Conservation (phyloP, 495 filamentous ascomycete genomes). For the Lasiosphaeriaceae sp. region DNA sequence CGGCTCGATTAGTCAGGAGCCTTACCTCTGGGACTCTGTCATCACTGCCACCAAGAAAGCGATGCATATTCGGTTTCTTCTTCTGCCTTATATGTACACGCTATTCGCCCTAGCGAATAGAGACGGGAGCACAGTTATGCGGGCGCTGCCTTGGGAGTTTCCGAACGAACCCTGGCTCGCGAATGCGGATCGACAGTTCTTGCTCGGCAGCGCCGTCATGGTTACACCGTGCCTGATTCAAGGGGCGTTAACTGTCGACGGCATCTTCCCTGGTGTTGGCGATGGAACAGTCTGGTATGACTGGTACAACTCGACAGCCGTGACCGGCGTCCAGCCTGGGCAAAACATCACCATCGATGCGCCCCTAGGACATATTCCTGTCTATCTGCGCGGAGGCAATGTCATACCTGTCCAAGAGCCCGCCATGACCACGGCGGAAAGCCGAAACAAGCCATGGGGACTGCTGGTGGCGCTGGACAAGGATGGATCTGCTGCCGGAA, state of each 20-base stretch:
- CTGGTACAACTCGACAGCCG: conserved; percentile 63
- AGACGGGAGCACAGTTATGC: conserved; percentile 71
- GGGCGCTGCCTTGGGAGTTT: conserved; percentile 81
- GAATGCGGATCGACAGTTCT: conserved; percentile 66
- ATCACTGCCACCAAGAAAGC: conserved; percentile 61
- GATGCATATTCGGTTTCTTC: conserved; percentile 68
- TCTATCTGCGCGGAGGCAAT: conserved; percentile 68
- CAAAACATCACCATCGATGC: conserved; percentile 71
- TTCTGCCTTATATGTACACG: conserved; percentile 83
- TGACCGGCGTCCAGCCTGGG: conserved; percentile 49
- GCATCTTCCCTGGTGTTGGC: conserved; percentile 71
- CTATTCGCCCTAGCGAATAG: conserved; percentile 66
- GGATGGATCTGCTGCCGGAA: conserved; percentile 57
- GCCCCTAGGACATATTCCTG: conserved; percentile 74
- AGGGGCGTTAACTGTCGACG: conserved; percentile 61
- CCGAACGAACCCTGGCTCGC: conserved; percentile 70
- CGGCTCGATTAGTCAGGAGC: conserved; percentile 64
- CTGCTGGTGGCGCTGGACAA: conserved; percentile 59
- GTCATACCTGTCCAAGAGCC: conserved; percentile 69
- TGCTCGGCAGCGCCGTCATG: conserved; percentile 68
- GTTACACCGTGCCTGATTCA: conserved; percentile 70
- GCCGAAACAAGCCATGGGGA: conserved; percentile 65
- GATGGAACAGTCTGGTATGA: conserved; percentile 69
- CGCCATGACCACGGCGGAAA: conserved; percentile 63
- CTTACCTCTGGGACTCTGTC: conserved; percentile 70